These are phyloP conservation scores for Biscogniauxia marginata DNA, from an alignment of 2,329 filamentous ascomycete species.

Conservation along the genomic window DNA sequence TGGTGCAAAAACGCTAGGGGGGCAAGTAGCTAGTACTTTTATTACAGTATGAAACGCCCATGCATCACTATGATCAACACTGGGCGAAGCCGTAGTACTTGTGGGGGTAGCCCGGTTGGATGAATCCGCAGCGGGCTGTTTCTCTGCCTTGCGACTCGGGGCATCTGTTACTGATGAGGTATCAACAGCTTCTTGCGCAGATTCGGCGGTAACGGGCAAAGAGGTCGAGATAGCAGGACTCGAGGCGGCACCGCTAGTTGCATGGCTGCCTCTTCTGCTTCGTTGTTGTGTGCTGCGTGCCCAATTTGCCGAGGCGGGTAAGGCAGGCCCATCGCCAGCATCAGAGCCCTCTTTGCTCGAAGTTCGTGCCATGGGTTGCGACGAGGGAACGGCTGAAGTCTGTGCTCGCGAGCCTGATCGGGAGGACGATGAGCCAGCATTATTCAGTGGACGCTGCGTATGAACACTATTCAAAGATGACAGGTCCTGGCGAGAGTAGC, in stretches of 20 bases:
- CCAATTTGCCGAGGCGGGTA: slow-evolving; percentile 94
- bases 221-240: slow-evolving; percentile 73
- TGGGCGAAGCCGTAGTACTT: slow-evolving; percentile 1
- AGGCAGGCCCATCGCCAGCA: slow-evolving; percentile 78
- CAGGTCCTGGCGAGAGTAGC: slow-evolving; percentile 89
- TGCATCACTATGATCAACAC: slow-evolving; percentile 11
- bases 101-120: slow-evolving; percentile 6
- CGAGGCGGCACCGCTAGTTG: slow-evolving; percentile 76
- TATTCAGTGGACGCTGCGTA: slow-evolving; percentile 67
- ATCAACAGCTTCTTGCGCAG: slow-evolving; percentile 44
- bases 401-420: slow-evolving; percentile 55
- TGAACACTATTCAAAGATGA: slow-evolving; percentile 92
- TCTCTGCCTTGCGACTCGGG: slow-evolving; percentile 27
- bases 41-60: slow-evolving; percentile 26
- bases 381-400: slow-evolving; percentile 38
- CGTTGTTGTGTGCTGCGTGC: slow-evolving; percentile 67
- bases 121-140: slow-evolving; percentile 22
- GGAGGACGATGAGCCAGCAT: slow-evolving; percentile 50
- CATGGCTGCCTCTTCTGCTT: slow-evolving; percentile 73
- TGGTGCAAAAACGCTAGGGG: slow-evolving; percentile 40
- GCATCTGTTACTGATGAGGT: slow-evolving; percentile 32
- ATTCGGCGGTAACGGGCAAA: slow-evolving; percentile 53
- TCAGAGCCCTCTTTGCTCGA: slow-evolving; percentile 76
- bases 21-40: slow-evolving; percentile 24
- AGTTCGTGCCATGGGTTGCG: slow-evolving; percentile 70